phyloP scores from a whole-genome alignment of 177 flowering plant genomes.

The Tripterygium wilfordii region DNA sequence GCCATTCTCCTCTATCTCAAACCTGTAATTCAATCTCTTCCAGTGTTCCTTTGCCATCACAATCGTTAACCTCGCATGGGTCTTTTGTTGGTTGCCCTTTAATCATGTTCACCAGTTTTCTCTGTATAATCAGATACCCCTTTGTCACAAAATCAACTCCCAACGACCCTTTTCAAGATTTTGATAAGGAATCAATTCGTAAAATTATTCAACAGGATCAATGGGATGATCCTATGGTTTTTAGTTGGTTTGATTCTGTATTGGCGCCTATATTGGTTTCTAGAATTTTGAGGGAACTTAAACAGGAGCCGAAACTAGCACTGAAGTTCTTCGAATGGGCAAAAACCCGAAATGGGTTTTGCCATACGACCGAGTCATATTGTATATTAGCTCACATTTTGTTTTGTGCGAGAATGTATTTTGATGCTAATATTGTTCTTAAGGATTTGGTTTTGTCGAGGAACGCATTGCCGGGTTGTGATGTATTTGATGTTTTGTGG shows the following conservation, averaged over 20 bases:
- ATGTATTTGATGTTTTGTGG: slow-evolving; percentile 60
- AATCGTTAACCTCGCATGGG: not conserved
- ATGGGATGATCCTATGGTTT: slow-evolving; percentile 46
- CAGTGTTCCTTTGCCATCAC: slow-evolving; percentile 3
- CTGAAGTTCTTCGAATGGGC: slow-evolving; percentile 62
- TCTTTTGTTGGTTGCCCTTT: slow-evolving; percentile 15
- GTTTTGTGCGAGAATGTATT: slow-evolving; percentile 56
- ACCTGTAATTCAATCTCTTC: not conserved
- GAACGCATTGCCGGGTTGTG: slow-evolving; percentile 20
- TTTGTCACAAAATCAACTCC: slow-evolving; percentile 21
- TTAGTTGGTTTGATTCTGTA: slow-evolving; percentile 37
- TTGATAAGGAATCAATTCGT: slow-evolving; percentile 31
- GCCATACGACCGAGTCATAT: slow-evolving; percentile 48
- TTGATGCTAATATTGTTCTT: slow-evolving; percentile 38
- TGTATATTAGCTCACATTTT: slow-evolving; percentile 66
- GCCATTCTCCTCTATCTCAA: not conserved
- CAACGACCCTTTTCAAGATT: slow-evolving; percentile 4
- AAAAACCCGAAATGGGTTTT: slow-evolving; percentile 28
- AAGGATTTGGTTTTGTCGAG: slow-evolving; percentile 33
- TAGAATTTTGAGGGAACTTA: slow-evolving; percentile 41
- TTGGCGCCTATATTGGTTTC: slow-evolving; percentile 49
- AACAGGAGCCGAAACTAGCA: slow-evolving; percentile 42
- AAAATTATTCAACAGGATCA: slow-evolving; percentile 34
- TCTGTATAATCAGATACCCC: slow-evolving; percentile 28
- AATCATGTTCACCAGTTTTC: slow-evolving; percentile 27